Base-by-base conservation (phyloP, 345 rosid species). In the Boechera retrofracta region DNA sequence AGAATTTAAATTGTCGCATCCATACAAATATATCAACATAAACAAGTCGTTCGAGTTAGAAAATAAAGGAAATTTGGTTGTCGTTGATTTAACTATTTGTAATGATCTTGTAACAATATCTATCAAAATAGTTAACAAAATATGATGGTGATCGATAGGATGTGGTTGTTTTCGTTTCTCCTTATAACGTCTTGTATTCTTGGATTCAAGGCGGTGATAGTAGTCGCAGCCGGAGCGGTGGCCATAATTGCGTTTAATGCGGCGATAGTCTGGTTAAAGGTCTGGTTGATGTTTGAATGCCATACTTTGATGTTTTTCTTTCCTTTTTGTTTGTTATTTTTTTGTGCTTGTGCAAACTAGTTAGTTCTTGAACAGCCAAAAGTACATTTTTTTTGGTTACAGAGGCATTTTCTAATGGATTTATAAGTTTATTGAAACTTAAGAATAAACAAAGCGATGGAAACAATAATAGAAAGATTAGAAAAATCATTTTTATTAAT, bases 181-280 rank as follows among this genome's bases (percentile, higher is more conserved):
- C n/a, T 76, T 53, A 3, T 62, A 41, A 38, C 49, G 57, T 69
- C 70, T 69, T 61, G 69, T 41, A 13, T 69, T 32, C 51, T 76
- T 15, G 31, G 72, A 69, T 69, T 69, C 64, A 76, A 76, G 18
- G 64, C 49, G 13, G 56, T 67, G 55, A 9, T 76, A 76, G 18
- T 61, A n/a, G 29, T 42, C 8, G 56, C 11, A 47, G 31, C 39
- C 8, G 63, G 74, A 13, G 31, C 56, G 38, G 38, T 42, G 5
- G 64, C 36, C 45, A 39, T 68, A 15, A 38, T 51, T 61, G 54
- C 29, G 38, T 38, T 76, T 51, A 31, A 31, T 53, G 55, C 64
- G 32, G 69, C 28, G 21, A 61, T 76, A 21, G 69, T 75, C n/a
- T 68, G 63, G 79, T 51, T 51, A 39, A 75, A 64, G 33, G 33